Base-by-base conservation (phyloP, 2,329 filamentous ascomycete genomes). In the Penicillium brevicompactum region DNA sequence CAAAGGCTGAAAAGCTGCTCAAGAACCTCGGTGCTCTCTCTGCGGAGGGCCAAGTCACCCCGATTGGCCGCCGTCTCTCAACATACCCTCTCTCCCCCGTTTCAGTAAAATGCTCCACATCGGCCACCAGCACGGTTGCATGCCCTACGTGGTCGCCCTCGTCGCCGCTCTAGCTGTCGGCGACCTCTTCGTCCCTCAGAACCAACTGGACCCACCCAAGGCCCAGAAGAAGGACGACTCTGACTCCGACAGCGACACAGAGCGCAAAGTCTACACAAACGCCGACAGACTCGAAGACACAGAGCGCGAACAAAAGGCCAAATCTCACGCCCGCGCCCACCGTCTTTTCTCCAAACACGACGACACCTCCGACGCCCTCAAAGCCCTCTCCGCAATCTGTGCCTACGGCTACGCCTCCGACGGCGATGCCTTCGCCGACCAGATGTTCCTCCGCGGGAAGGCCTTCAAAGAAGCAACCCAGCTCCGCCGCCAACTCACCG, bases 81-180 rank as follows among this genome's bases (percentile, higher is more conserved):
- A 82, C 90, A 22, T 97, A 97, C 70, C 94, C 94, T 3, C 81
- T 99, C 13, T 91, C 91, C 27, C 94, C 16, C 86, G 94, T 1
- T 96, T 95, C 69, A 87, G 92, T 7, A 90, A 93, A 51, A 97
- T 97, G 74, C 78, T 99, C n/a, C 80, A 95, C 8, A 87, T 96
- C 46, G 93, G 92, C 0, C 87, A 95, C 67, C 82, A 90, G 24
- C 88, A 95, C 68, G 85, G 87, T 56, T 92, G 94, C 59, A 81
- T 95, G 47, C 88, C 88, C 0, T 93, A 96, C 68, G 90, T 92
- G 3, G 88, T 97, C 56, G 91, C 92, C 2, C 78, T 97, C 10
- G 92, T 99, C 3, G 90, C 94, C 0, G 91, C 89, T 1, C 79
- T 99, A 4, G 95, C 93, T 0, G 91, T 93, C 0, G 88, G 90